Evolutionary conservation across 208 protist genomes (phyloP).

Genomic region (Trypanosomatidae sp.): DNA sequence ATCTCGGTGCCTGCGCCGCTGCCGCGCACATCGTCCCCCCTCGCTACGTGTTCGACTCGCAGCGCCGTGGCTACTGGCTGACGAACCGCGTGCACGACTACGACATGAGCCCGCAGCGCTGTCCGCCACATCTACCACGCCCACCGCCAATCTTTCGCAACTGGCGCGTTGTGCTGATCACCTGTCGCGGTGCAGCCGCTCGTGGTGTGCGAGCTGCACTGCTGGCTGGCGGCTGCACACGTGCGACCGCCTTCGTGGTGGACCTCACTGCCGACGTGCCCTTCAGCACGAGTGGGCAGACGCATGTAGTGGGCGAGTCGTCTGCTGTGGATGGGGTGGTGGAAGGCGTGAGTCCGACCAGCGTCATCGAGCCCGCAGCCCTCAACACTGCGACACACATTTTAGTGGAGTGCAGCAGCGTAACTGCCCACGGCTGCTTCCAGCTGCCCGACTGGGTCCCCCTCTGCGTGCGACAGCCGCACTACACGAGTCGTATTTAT

Average conservation of each 20-base stretch:
- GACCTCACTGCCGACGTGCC: constrained; percentile 13
- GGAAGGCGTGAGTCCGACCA: constrained; percentile 27
- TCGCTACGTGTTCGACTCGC: constrained; percentile 64
- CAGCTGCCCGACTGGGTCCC: constrained; percentile 57
- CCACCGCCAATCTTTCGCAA: constrained; percentile 40
- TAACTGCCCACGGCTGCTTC: constrained; percentile 37
- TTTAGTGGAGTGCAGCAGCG: constrained; percentile 56
- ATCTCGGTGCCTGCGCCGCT: constrained; percentile 67
- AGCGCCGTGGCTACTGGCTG: constrained; percentile 60
- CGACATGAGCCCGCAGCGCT: constrained; percentile 63
- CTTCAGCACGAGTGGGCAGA: background rate
- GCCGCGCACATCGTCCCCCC: constrained; percentile 62
- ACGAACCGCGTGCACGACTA: constrained; percentile 44
- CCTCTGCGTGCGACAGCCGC: constrained; percentile 15
- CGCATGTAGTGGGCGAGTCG: constrained; percentile 8
- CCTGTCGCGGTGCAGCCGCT: constrained; percentile 35
- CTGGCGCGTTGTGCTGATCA: constrained; percentile 71
- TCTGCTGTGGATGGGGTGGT: constrained; percentile 18
- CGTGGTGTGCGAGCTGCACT: constrained; percentile 49
- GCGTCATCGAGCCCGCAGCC: constrained; percentile 8
- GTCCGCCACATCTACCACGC: too few relatives aligned
- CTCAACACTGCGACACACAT: constrained; percentile 45
- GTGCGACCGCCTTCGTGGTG: constrained; percentile 34
- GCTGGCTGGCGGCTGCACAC: constrained; percentile 51
- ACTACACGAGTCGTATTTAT: constrained; percentile 41